Evolutionary conservation across 345 rosid genomes (phyloP), one percentile per base, ranked within the genome.

Genomic region (Capsella bursapastoris): DNA sequence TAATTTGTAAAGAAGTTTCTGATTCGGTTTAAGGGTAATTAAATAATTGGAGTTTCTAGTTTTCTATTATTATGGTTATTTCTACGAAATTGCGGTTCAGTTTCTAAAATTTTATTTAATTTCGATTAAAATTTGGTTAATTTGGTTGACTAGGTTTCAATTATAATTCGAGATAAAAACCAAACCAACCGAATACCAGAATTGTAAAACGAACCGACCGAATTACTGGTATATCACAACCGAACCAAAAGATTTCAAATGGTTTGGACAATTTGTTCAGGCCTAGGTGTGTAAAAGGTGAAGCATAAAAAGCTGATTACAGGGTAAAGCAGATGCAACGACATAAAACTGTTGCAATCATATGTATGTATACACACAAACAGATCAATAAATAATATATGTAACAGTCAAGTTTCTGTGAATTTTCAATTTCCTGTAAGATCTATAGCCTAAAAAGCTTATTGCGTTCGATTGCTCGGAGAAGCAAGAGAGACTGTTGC

Each of bases 331-430:
- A n/a, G 31, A 40, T 48, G 62, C 40, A 37, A 60, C 41, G 3
- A 28, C 29, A 51, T 41, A 41, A 64, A 28, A 48, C n/a, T 55
- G 55, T 57, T 66, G 44, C 44, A 74, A 47, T 37, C 37, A 3
- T 45, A 35, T 57, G 18, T 18, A 48, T 57, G 18, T 13, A 57
- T 28, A 62, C 18, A 49, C 61, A 70, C 44, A 47, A 37, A 70
- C 8, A 64, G 8, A 52, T 63, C 37, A 57, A 62, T 38, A 77
- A 40, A 56, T 71, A 77, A 49, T 63, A 11, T 76, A 8, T 70
- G 6, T 34, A 22, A 55, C 67, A 64, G 66, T 37, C 3, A 69
- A 14, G 65, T 68, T 48, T 76, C 75, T 70, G 71, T 48, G 15
- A 64, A 64, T 38, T 37, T 40, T 40, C 34, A 57, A 57, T 31